Conservation (phyloP, 179 eudicot genomes). For the Actinidia polygama region DNA sequence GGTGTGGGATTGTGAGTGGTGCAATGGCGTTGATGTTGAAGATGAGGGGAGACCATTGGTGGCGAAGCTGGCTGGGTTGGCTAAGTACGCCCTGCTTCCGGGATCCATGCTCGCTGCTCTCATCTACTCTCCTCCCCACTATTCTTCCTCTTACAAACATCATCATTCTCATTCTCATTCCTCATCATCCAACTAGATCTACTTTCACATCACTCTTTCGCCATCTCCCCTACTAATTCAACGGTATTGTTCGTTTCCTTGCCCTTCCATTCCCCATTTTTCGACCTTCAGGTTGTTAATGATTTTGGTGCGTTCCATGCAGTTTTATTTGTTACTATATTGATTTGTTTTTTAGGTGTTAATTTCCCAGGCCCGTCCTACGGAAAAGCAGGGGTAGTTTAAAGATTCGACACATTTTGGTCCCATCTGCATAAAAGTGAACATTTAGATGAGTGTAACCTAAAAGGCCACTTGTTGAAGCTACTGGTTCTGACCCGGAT, state of each 20-base stretch:
- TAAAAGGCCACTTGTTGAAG: too few relatives aligned
- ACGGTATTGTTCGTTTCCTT: neutral
- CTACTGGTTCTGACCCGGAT: too few relatives aligned
- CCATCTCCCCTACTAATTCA: neutral
- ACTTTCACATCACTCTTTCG: neutral
- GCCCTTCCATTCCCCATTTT: neutral
- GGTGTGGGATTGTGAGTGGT: too few relatives aligned
- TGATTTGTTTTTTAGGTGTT: too few relatives aligned
- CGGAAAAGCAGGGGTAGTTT: too few relatives aligned
- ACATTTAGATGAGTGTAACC: too few relatives aligned
- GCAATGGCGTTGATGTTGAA: neutral
- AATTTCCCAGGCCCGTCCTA: too few relatives aligned
- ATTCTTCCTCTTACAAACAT: neutral
- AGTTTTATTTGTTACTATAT: neutral
- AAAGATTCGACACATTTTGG: too few relatives aligned
- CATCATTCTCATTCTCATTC: neutral
- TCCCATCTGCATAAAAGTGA: too few relatives aligned
- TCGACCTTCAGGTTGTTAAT: neutral
- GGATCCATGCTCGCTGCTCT: constrained; percentile 22
- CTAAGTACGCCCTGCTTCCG: neutral
- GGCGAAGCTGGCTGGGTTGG: neutral
- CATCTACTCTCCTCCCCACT: constrained; percentile 21
- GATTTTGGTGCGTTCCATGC: neutral
- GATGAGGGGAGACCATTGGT: constrained; percentile 1
- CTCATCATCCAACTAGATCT: neutral